Conservation (phyloP, 129 eudicot species). For the Chrysanthemum seticuspe region DNA sequence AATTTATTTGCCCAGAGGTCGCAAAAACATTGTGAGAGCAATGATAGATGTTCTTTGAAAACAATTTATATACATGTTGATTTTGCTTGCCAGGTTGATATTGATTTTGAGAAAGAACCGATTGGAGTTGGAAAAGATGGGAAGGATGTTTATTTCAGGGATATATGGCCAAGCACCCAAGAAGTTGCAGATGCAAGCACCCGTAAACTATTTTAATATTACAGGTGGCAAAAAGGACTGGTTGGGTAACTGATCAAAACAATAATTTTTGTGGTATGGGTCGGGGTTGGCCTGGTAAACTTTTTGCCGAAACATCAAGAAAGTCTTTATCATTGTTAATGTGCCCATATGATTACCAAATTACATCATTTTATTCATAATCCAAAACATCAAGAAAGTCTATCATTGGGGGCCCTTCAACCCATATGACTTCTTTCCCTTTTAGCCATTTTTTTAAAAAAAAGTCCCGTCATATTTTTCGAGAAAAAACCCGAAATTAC, state of each 20-base stretch:
- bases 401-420: too few species aligned
- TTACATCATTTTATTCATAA: too few species aligned
- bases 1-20: not conserved
- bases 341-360: too few species aligned
- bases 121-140: constrained; percentile 96
- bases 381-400: too few species aligned
- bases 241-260: not conserved
- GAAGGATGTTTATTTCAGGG: constrained; percentile 73
- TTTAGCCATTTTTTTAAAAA: not conserved
- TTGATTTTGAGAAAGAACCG: constrained; percentile 94
- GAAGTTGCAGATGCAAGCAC: constrained; percentile 73
- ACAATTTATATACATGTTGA: not conserved
- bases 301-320: too few species aligned
- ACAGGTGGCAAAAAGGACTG: too few species aligned
- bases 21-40: not conserved
- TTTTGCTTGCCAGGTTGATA: constrained; percentile 66
- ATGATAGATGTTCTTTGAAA: not conserved
- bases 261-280: not conserved
- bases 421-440: not conserved
- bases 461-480: too few species aligned
- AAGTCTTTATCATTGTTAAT: too few species aligned
- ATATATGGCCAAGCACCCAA: constrained; percentile 88
- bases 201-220: not conserved
- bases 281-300: too few species aligned
- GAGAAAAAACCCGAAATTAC: too few species aligned